phyloP scores from a whole-genome alignment of 352 stramenopile genomes.

The Hyaloperonospora brassicae region DNA sequence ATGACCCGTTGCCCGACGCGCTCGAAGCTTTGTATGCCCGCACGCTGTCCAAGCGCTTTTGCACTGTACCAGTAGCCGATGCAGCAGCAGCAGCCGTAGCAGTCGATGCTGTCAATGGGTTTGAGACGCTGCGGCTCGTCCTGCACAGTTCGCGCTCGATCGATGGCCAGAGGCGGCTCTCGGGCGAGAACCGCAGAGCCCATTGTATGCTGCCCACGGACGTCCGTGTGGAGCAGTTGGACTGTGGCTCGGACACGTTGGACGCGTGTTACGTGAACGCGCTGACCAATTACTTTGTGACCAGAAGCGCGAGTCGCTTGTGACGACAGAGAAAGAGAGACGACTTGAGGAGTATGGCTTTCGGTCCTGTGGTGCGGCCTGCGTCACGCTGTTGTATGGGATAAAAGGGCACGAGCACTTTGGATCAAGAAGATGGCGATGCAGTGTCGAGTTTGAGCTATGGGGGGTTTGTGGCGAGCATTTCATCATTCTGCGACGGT shows the following conservation, averaged over 20 bases:
- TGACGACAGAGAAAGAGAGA: constrained; percentile 8
- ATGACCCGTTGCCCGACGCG: constrained; percentile 33
- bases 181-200: constrained; percentile 38
- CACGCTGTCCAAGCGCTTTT: constrained; percentile 20
- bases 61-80: not conserved
- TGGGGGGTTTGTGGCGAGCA: no score
- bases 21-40: constrained; percentile 25
- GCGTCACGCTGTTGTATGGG: no score
- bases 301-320: constrained; percentile 31
- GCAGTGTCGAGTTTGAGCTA: no score
- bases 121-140: constrained; percentile 21
- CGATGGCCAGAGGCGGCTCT: constrained; percentile 49
- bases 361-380: no score
- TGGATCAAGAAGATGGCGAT: no score
- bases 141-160: constrained; percentile 34
- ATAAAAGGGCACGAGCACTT: no score
- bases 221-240: constrained; percentile 24
- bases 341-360: no score
- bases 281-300: constrained; percentile 37
- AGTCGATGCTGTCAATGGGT: no score
- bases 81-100: no score
- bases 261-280: constrained; percentile 40
- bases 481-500: no score
- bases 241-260: constrained; percentile 38
- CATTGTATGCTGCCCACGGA: constrained; percentile 41